Evolutionary conservation across 1,139 yeast genomes (phyloP), one percentile per base, ranked within the genome.

Genomic region (Scheffersomyces titani): DNA sequence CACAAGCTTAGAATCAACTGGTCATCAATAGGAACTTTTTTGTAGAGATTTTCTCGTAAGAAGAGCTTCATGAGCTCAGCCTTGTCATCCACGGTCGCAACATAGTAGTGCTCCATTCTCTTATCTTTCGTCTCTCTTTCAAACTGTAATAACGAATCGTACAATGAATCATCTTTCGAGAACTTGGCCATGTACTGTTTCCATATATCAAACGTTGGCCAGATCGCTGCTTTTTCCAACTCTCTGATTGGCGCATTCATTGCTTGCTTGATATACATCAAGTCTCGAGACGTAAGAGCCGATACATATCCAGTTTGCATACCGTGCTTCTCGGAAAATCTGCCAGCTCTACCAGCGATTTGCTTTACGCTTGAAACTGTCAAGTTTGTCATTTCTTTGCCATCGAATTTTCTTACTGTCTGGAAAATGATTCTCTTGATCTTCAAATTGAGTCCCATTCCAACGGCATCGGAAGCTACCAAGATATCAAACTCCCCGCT

Each of bases 321-420:
- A 2, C 79, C 80, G 21, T 63, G 61, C 46, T 68, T 72, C 22
- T 69, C 67, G 46, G 76, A 70, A 66, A 77, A 94, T 58, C 99
- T 75, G 0, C 99, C 99, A 0, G 99, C 99, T 61, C 99, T 79
- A 1, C 99, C 99, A 2, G 96, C 98, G 61, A 94, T 94, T 71
- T 94, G 99, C 69, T 92, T 92, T 36, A 89, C 83, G 55, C 88
- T 87, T 0, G 96, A 88, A 3, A 83, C 75, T 0, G 89, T 77
- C 49, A 93, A 71, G 1, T 72, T 71, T 3, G 74, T 73, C 61
- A 79, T 72, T 20, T 72, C 74, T 19, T 67, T 69, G 3, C 98
- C 98, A 68, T 92, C 85, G 65, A 83, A 94, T 71, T 94, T 96
- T 53, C 70, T 71, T 22, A 84, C 77, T 0, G 88, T 81, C 36